phyloP scores from a whole-genome alignment of 2,329 filamentous ascomycete species.

The Ophiostoma novo-ulmi region DNA sequence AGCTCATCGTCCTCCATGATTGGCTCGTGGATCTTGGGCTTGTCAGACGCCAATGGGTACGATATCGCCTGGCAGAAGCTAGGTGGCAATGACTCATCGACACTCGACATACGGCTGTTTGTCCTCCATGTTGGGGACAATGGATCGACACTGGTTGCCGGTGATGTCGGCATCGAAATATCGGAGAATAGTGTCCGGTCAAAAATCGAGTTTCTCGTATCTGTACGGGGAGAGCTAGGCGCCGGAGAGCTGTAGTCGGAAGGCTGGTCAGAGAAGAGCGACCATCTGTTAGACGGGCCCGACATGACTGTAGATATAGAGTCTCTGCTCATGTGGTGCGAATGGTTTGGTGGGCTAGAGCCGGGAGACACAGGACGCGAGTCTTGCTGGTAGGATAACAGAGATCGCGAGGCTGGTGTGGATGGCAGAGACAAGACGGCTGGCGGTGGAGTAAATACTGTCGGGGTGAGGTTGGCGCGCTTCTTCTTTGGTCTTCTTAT shows the following conservation, averaged over 20 bases:
- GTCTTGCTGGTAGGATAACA: slow-evolving; percentile 35
- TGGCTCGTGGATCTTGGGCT: slow-evolving; percentile 13
- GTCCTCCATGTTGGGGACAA: slow-evolving; percentile 55
- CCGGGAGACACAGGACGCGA: slow-evolving; percentile 26
- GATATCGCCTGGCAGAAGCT: slow-evolving; percentile 14
- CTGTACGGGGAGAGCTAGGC: slow-evolving; percentile 75
- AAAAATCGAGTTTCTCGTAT: slow-evolving; percentile 69
- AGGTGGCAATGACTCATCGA: slow-evolving; percentile 16
- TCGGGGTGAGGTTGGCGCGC: slow-evolving; percentile 58
- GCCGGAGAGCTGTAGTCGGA: slow-evolving; percentile 68
- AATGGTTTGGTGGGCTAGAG: slow-evolving; percentile 31
- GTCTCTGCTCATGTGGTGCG: slow-evolving; percentile 45
- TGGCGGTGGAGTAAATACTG: slow-evolving; percentile 56
- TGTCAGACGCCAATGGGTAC: neutral
- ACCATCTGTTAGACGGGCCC: slow-evolving; percentile 55
- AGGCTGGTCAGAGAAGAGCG: slow-evolving; percentile 54
- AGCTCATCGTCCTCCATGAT: slow-evolving; percentile 24
- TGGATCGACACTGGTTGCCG: slow-evolving; percentile 69
- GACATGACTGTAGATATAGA: slow-evolving; percentile 44
- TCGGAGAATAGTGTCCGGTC: slow-evolving; percentile 61
- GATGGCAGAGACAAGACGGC: slow-evolving; percentile 37
- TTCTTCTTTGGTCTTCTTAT: slow-evolving; percentile 64
- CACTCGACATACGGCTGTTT: slow-evolving; percentile 47
- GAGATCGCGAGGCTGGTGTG: slow-evolving; percentile 39
- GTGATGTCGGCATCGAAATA: slow-evolving; percentile 72